Evolutionary conservation across 768 basidiomycete genomes (phyloP), one percentile per base, ranked within the genome.

Genomic region (Gymnopilus junonius): DNA sequence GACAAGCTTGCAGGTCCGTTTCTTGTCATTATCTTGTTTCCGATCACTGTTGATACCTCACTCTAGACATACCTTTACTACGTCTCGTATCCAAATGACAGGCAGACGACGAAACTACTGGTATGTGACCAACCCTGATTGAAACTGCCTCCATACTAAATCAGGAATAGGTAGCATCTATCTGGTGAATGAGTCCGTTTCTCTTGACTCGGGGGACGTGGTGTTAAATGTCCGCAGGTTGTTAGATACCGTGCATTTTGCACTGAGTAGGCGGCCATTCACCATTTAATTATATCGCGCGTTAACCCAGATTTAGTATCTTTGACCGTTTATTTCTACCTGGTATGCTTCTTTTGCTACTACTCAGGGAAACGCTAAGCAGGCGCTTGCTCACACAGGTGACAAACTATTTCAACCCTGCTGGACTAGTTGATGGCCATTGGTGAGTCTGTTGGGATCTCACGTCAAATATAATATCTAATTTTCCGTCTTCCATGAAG

Each of bases 311-410:
- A 34, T 29, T 31, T 57, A 79, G 76, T 75, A 29, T 69, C 73
- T 4, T 57, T 71, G 46, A 68, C 71, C 58, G 75, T 81, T 57
- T 81, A 82, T 64, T 70, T 76, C 64, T 81, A 82, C 64, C 70
- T 81, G 39, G 77, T 76, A 51, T 25, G 75, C 65, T 53, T 17
- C 15, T 2, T 17, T 3, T 17, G 1, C 25, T 7, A 12, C 2
- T 21, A 31, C 23, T 7, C 15, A 15, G 15, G 2, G n/a, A 2
- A 5, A 8, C 21, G 4, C 37, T 58, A 31, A 10, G 29, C 15
- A 31, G 34, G 23, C 35, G 35, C 25, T 46, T 29, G 20, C 17
- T 51, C 48, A 37, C 40, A 23, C 29, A 79, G 80, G 72, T 81
- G 21, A 73, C 74, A 37, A 81, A 77, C 64, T 81, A 75, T 59